These are phyloP conservation scores for Mycena sp. DNA, from an alignment of 1,284 basidiomycete species.

Conservation along the genomic window DNA sequence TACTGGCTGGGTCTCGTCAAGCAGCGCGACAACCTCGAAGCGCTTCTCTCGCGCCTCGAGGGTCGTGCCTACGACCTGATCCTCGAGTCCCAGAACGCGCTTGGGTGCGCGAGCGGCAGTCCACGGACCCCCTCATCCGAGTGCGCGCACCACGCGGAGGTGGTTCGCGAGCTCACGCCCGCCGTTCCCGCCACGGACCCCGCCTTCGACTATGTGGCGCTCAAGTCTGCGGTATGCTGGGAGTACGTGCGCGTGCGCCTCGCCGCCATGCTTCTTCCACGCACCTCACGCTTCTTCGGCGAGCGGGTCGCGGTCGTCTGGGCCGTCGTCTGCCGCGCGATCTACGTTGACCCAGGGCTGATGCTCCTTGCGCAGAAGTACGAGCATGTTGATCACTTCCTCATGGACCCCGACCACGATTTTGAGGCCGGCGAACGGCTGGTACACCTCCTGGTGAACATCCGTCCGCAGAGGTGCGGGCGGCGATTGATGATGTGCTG, in stretches of 20 bases:
- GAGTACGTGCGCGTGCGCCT: slow-evolving; percentile 40
- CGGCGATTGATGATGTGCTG: slow-evolving; percentile 43
- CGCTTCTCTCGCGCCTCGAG: slow-evolving; percentile 39
- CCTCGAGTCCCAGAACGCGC: slow-evolving; percentile 41
- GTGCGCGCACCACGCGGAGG: slow-evolving; percentile 31
- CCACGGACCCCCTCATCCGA: slow-evolving; percentile 27
- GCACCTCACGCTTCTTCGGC: slow-evolving; percentile 38
- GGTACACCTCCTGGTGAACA: slow-evolving; percentile 35
- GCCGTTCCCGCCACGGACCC: too few relatives aligned
- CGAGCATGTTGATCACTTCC: slow-evolving; percentile 36
- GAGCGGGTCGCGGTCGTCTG: slow-evolving; percentile 44
- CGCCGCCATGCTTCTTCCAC: slow-evolving; percentile 39
- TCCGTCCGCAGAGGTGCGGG: slow-evolving; percentile 36
- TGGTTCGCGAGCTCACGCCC: too few relatives aligned
- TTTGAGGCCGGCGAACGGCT: slow-evolving; percentile 39
- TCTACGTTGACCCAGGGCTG: slow-evolving; percentile 43
- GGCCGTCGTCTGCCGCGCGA: slow-evolving; percentile 44
- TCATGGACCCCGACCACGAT: slow-evolving; percentile 40
- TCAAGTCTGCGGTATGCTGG: slow-evolving; percentile 25
- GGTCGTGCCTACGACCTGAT: slow-evolving; percentile 44
- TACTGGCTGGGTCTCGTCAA: slow-evolving; percentile 42
- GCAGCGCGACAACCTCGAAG: slow-evolving; percentile 39
- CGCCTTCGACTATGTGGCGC: neutral
- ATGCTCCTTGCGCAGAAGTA: slow-evolving; percentile 44
- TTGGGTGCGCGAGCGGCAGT: slow-evolving; percentile 42